These are phyloP conservation scores for Hyphopichia khmerensis DNA, from an alignment of 1,139 yeast genomes.

Conservation along the genomic window DNA sequence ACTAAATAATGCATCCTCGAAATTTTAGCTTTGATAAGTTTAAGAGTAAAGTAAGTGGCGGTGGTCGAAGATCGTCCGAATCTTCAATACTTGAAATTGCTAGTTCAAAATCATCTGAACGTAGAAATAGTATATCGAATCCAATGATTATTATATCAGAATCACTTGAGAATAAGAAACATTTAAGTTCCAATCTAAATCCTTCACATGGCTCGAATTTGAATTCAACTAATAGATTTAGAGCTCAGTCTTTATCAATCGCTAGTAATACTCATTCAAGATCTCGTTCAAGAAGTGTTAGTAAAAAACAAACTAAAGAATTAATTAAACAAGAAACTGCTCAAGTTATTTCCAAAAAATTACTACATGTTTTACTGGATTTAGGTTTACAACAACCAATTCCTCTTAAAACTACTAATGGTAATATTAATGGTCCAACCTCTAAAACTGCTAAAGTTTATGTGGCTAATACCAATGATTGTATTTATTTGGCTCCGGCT, in stretches of 20 bases:
- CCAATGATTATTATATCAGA: constrained; percentile 22
- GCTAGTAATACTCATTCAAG: constrained; percentile 13
- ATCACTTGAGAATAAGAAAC: constrained; percentile 5
- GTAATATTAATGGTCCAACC: constrained; percentile 19
- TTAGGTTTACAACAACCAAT: constrained; percentile 44
- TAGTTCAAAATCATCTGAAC: constrained; percentile 6
- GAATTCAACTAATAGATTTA: constrained; percentile 8
- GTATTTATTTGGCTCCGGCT: constrained; percentile 44
- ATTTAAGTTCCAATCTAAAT: background rate
- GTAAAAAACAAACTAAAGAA: constrained; percentile 35
- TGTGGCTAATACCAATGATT: constrained; percentile 43
- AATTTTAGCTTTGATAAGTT: constrained; percentile 20
- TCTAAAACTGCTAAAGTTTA: constrained; percentile 32
- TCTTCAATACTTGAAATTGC: constrained; percentile 14
- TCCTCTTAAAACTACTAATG: constrained; percentile 28
- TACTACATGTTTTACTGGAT: constrained; percentile 30
- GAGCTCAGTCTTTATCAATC: constrained; percentile 19
- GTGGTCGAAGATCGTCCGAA: constrained; percentile 14
- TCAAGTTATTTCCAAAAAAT: constrained; percentile 37
- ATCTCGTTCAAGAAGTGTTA: constrained; percentile 14
- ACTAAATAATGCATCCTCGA: constrained; percentile 11
- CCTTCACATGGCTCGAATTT: background rate
- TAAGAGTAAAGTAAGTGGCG: constrained; percentile 14
- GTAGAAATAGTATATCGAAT: constrained; percentile 19
- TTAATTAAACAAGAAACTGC: constrained; percentile 41